Evolutionary conservation across 2,329 filamentous ascomycete species (phyloP).

Genomic region (Alternaria sp.): DNA sequence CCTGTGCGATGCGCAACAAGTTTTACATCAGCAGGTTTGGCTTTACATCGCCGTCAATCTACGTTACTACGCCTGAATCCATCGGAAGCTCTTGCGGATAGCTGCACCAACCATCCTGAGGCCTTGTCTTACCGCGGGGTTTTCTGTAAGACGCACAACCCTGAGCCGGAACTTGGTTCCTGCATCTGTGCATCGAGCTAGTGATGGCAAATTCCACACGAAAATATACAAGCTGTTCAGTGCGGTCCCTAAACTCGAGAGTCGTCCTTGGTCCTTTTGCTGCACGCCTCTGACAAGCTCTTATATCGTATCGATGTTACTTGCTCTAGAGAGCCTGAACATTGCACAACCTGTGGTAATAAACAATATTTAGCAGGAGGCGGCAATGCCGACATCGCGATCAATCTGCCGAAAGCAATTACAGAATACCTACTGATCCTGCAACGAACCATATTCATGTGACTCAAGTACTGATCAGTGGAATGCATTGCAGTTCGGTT

Average conservation of each 20-base stretch:
- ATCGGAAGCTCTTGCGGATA: conserved; percentile 4
- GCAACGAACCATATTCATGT: not conserved
- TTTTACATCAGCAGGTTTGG: not conserved
- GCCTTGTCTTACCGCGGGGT: conserved; percentile 13
- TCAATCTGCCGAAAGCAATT: not conserved
- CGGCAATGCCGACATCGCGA: not conserved
- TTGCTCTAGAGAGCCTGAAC: not conserved
- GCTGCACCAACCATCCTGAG: not conserved
- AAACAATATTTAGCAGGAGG: not conserved
- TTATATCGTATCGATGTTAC: conserved; percentile 1
- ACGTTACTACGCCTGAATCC: not conserved
- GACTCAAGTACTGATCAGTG: not conserved
- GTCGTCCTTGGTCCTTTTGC: not conserved
- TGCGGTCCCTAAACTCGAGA: conserved; percentile 1
- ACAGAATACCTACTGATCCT: not conserved
- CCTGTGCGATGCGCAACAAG: conserved; percentile 5
- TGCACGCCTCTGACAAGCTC: conserved; percentile 3
- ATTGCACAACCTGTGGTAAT: not conserved
- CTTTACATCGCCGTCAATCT: not conserved
- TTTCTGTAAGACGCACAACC: conserved; percentile 12
- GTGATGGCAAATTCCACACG: not conserved
- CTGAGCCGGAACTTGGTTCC: conserved; percentile 18
- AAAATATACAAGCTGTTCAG: not conserved
- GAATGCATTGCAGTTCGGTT: not conserved
- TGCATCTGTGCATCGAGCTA: conserved; percentile 20